Evolutionary conservation across 1,284 basidiomycete species (phyloP).

Genomic region (Pulveroboletus sp.): DNA sequence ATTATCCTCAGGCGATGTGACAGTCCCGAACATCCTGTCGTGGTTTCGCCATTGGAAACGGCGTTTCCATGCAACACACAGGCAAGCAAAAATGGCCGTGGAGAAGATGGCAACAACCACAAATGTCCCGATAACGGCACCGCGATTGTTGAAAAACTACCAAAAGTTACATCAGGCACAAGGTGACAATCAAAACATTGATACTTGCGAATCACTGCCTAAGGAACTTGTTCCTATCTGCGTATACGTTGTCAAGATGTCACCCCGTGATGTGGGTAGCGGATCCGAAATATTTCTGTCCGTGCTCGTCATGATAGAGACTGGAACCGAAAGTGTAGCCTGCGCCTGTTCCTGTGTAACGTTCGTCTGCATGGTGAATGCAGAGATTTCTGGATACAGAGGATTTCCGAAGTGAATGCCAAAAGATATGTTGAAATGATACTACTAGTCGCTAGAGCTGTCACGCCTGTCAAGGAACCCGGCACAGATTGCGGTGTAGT

Average conservation of each 20-base stretch:
- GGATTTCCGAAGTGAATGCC: not conserved
- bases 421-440: not conserved
- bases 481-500: not conserved
- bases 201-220: slow-evolving; percentile 24
- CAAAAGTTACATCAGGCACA: slow-evolving; percentile 5
- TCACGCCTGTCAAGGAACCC: not conserved
- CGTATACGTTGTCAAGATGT: slow-evolving; percentile 47
- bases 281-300: slow-evolving; percentile 43
- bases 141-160: slow-evolving; percentile 57
- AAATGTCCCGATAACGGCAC: slow-evolving; percentile 60
- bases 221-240: slow-evolving; percentile 38
- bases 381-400: not conserved
- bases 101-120: slow-evolving; percentile 49
- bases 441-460: not conserved
- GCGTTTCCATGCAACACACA: slow-evolving; percentile 44
- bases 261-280: slow-evolving; percentile 49
- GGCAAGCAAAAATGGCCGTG: slow-evolving; percentile 38
- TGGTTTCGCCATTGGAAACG: slow-evolving; percentile 38
- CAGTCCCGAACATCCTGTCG: slow-evolving; percentile 40
- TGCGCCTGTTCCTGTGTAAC: slow-evolving; percentile 31
- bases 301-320: slow-evolving; percentile 32
- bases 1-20: slow-evolving; percentile 36
- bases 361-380: slow-evolving; percentile 1
- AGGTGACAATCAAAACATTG: not conserved
- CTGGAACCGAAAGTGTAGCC: slow-evolving; percentile 45